phyloP scores from a whole-genome alignment of 208 protist species.

The Angomonas ambiguus region DNA sequence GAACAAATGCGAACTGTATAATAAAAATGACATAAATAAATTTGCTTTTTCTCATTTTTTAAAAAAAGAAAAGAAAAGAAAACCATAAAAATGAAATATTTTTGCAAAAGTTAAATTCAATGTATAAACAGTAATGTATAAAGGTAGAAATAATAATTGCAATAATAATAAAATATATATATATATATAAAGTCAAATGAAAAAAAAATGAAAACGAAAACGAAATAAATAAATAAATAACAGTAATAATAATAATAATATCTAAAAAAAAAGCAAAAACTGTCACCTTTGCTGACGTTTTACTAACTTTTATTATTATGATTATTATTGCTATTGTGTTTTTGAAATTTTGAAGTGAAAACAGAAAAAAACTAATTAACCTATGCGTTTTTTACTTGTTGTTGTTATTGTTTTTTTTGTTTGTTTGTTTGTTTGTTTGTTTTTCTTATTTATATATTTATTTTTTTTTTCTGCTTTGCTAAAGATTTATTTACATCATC shows the following conservation, averaged over 20 bases:
- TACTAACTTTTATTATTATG: background rate
- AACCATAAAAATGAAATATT: background rate
- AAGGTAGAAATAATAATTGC: constrained; percentile 9
- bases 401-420: background rate
- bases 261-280: constrained; percentile 4
- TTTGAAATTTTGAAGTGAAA: no score
- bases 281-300: background rate
- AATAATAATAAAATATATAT: constrained; percentile 13
- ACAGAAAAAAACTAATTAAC: background rate
- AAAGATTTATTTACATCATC: no score
- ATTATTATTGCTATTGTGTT: no score
- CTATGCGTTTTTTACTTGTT: background rate
- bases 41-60: background rate
- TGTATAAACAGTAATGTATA: constrained; percentile 4
- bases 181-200: constrained; percentile 11
- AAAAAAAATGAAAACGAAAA: constrained; percentile 19
- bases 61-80: constrained; percentile 7
- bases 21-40: constrained; percentile 11
- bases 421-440: background rate
- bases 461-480: no score
- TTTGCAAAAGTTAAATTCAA: background rate
- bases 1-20: background rate
- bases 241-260: constrained; percentile 3
- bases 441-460: background rate
- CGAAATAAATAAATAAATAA: constrained; percentile 17